A percentile compares a stretch with the other conserved stretches of the same genome.
Conservation (phyloP, 805 yeast genomes). For the Ogataea allantospora region DNA sequence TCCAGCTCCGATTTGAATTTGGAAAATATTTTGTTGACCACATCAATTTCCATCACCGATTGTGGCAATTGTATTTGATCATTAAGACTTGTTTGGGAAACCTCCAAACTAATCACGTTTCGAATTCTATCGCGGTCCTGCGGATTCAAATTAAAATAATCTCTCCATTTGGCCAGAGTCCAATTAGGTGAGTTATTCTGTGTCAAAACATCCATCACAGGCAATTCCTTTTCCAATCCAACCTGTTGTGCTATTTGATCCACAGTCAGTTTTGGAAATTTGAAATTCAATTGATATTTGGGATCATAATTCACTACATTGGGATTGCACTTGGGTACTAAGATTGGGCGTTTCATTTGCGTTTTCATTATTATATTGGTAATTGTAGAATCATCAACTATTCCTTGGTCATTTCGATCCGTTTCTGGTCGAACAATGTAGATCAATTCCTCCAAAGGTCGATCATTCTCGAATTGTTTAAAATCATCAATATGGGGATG, state of each 20-base stretch:
- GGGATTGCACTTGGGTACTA: conserved; percentile 31
- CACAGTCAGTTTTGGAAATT: conserved; percentile 57
- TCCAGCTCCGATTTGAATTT: conserved; percentile 15
- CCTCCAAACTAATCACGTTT: conserved; percentile 81
- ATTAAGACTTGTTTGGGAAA: conserved; percentile 56
- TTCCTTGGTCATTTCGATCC: conserved; percentile 17
- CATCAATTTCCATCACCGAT: conserved; percentile 62
- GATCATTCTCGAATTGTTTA: conserved; percentile 29
- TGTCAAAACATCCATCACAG: conserved; percentile 86
- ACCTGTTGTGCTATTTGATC: conserved; percentile 53
- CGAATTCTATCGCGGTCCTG: conserved; percentile 59
- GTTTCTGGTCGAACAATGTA: conserved; percentile 28
- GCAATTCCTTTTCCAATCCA: conserved; percentile 64
- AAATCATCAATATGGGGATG: conserved; percentile 54
- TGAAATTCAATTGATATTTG: conserved; percentile 19
- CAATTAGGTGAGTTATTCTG: conserved; percentile 69
- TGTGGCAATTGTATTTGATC: conserved; percentile 56
- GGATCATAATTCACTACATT: conserved; percentile 7
- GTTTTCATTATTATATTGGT: conserved; percentile 26
- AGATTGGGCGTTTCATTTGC: conserved; percentile 31
- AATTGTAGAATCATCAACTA: conserved; percentile 28
- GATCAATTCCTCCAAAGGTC: conserved; percentile 26
- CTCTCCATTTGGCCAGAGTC: conserved; percentile 71
- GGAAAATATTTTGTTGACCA: conserved; percentile 67
- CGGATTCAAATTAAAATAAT: conserved; percentile 53